phyloP scores from a whole-genome alignment of 2,329 filamentous ascomycete genomes.

The Aspergillus japonicus region DNA sequence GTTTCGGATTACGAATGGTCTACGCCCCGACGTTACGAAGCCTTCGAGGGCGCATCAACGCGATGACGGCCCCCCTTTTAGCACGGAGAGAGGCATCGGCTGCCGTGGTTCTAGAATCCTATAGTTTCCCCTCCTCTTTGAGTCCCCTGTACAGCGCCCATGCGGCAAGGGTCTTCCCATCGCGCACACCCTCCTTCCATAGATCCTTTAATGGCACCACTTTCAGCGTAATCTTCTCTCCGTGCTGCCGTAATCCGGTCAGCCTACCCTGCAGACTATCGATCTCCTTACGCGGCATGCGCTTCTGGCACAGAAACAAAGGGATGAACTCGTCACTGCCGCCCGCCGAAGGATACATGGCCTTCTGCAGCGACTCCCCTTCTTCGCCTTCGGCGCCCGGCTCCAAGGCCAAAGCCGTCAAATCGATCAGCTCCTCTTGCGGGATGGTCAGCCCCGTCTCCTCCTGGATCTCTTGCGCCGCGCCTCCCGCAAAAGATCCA shows the following conservation, averaged over 20 bases:
- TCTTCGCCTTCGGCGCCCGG: conserved; percentile 17
- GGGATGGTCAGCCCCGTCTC: conserved; percentile 56
- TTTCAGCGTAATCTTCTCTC: conserved; percentile 60
- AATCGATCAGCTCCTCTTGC: conserved; percentile 52
- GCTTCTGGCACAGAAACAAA: conserved; percentile 56
- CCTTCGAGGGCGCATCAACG: neutral
- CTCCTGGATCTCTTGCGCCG: conserved; percentile 58
- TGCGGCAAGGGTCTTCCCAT: conserved; percentile 57
- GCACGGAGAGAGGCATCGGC: neutral
- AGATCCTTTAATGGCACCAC: conserved; percentile 51
- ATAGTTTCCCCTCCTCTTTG: conserved; percentile 48
- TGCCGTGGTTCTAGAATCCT: neutral
- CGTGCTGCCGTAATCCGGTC: conserved; percentile 55
- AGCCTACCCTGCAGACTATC: conserved; percentile 52
- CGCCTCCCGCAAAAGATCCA: conserved; percentile 54
- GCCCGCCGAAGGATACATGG: conserved; percentile 55
- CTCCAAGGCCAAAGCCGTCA: conserved; percentile 52
- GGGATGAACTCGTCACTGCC: conserved; percentile 61
- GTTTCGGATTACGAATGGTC: neutral
- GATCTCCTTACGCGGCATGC: conserved; percentile 49
- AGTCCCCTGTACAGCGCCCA: conserved; percentile 57
- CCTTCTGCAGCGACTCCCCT: conserved; percentile 46
- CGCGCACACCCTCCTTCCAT: conserved; percentile 56
- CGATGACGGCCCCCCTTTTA: neutral
- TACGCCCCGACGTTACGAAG: neutral